Conservation (phyloP, 495 filamentous ascomycete species). For the Stereocaulon alpinum region DNA sequence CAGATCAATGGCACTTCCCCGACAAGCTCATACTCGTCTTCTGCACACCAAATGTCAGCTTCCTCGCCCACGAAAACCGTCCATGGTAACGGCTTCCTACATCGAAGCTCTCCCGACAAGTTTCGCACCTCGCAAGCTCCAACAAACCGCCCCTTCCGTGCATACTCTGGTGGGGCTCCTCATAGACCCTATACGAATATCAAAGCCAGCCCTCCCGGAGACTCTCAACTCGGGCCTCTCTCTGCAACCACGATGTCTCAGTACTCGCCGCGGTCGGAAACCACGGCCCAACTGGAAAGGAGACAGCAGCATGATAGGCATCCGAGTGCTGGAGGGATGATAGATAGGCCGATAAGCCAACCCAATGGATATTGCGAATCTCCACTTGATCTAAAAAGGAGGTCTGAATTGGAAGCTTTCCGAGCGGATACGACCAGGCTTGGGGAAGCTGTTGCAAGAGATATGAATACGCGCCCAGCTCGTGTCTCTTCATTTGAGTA, state of each 20-base stretch:
- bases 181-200: conserved; percentile 18
- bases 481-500: conserved; percentile 14
- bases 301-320: conserved; percentile 7
- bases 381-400: neutral
- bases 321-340: conserved; percentile 1
- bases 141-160: conserved; percentile 32
- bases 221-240: conserved; percentile 28
- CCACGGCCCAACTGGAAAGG: conserved; percentile 1
- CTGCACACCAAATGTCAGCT: conserved; percentile 34
- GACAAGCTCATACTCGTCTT: conserved; percentile 5
- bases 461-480: conserved; percentile 3
- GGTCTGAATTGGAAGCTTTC: conserved; percentile 7
- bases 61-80: conserved; percentile 39
- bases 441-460: neutral
- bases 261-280: conserved; percentile 13
- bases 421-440: neutral
- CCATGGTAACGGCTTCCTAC: conserved; percentile 51
- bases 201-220: conserved; percentile 22
- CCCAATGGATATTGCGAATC: conserved; percentile 9
- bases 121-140: conserved; percentile 30
- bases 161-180: conserved; percentile 35
- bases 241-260: conserved; percentile 17
- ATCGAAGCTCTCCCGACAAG: conserved; percentile 67
- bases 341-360: conserved; percentile 16
- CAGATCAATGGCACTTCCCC: conserved; percentile 13